phyloP scores from a whole-genome alignment of 345 rosid genomes.

The Eucalyptus coolabah region DNA sequence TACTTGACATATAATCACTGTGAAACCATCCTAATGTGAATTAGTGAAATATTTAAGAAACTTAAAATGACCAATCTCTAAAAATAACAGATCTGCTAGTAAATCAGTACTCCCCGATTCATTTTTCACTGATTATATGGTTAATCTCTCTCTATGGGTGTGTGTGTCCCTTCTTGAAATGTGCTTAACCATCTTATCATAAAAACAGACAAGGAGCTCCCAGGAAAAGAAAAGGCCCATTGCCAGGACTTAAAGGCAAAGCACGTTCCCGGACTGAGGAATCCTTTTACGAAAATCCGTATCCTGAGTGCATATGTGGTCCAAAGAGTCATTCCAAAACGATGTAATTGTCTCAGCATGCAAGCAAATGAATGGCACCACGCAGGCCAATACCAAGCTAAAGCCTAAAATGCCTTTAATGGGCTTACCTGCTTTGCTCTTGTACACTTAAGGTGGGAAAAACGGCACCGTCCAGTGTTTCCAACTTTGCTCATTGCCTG shows the following conservation, averaged over 20 bases:
- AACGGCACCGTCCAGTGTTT: not conserved
- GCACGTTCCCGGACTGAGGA: conserved; percentile 80
- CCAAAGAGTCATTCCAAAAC: conserved; percentile 8
- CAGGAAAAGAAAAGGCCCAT: conserved; percentile 54
- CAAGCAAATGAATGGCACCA: not conserved
- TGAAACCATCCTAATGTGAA: not conserved
- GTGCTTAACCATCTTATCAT: not conserved
- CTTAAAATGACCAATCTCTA: not conserved
- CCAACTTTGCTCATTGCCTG: not conserved
- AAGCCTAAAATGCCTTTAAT: not conserved
- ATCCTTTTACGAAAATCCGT: conserved; percentile 86
- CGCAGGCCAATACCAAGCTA: not conserved
- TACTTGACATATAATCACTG: not conserved
- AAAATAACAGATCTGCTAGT: not conserved
- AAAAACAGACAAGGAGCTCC: conserved; percentile 77
- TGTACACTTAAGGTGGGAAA: not conserved
- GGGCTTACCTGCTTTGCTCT: not conserved
- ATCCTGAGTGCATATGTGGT: conserved; percentile 76
- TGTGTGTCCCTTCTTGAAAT: not conserved
- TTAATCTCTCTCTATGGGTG: not conserved
- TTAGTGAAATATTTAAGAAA: not conserved
- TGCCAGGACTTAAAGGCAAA: conserved; percentile 66
- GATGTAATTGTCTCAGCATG: not conserved
- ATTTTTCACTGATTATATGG: not conserved
- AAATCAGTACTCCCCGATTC: not conserved